These are phyloP conservation scores for Kurtzmaniella quercitrusa DNA, from an alignment of 1,139 yeast species.

Conservation along the genomic window DNA sequence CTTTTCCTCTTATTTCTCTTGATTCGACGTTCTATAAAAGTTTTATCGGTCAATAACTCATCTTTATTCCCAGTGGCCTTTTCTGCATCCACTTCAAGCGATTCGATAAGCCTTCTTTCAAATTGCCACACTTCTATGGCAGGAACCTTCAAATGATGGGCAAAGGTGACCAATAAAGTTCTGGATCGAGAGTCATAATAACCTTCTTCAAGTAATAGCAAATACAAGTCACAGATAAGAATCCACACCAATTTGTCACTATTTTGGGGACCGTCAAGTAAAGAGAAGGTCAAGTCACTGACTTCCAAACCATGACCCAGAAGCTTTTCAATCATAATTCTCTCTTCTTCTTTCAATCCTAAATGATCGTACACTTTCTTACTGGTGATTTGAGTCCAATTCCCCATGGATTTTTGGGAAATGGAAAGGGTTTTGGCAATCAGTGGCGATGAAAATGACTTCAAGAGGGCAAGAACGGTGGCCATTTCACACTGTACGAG, in stretches of 20 bases:
- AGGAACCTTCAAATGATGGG: conserved; percentile 53
- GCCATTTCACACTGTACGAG: conserved; percentile 80
- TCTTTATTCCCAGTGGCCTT: conserved; percentile 50
- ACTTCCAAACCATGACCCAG: conserved; percentile 81
- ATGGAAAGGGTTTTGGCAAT: conserved; percentile 57
- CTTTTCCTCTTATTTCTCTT: conserved; percentile 63
- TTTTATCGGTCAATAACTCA: conserved; percentile 73
- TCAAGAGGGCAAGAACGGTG: conserved; percentile 61
- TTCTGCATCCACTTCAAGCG: conserved; percentile 77
- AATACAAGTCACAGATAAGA: conserved; percentile 80
- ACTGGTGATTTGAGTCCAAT: conserved; percentile 79
- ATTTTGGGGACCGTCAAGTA: conserved; percentile 25
- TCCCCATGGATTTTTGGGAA: conserved; percentile 77
- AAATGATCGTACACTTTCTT: conserved; percentile 76
- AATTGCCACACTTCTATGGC: conserved; percentile 75
- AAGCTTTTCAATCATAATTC: conserved; percentile 81
- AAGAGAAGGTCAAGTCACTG: conserved; percentile 60
- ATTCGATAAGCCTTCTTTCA: conserved; percentile 85
- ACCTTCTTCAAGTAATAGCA: conserved; percentile 77
- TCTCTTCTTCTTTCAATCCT: conserved; percentile 68
- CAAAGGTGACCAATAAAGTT: conserved; percentile 65
- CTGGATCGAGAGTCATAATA: conserved; percentile 88
- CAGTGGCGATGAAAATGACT: conserved; percentile 47
- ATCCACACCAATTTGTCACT: conserved; percentile 69
- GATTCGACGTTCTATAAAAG: conserved; percentile 65